Evolutionary conservation across 2,329 filamentous ascomycete species (phyloP), one percentile per base, ranked within the genome.

Genomic region (Claviceps spartinae): DNA sequence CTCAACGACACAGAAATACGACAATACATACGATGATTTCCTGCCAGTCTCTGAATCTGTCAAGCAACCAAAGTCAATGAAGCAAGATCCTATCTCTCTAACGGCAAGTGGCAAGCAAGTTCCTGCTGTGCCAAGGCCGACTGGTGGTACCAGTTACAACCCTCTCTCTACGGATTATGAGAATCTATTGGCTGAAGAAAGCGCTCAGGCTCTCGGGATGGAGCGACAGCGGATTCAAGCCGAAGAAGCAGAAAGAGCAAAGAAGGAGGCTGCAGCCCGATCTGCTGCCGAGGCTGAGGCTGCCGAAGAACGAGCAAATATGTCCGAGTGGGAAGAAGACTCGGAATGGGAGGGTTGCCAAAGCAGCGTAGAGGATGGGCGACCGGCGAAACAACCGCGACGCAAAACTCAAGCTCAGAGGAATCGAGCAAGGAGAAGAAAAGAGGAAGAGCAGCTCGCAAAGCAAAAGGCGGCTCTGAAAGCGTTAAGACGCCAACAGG

Each of bases 341-440:
- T 93, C 86, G 47, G 89, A 87, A 14, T 96, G 89, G 88, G 91
- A 90, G 66, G 86, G 86, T 0, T 81, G 88, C 58, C 84, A 95
- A 70, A 95, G 88, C 64, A 89, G 88, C 52, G 79, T 77, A 9
- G 84, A 88, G 59, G 84, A 87, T 36, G 61, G 69, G 62, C 82
- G 79, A 61, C 78, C 79, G 55, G 61, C 57, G 42, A 95, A 95
- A 72, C 76, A 83, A 54, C 85, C 87, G 2, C 79, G 87, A 67
- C 78, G 91, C 61, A 97, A 97, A 73, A 94, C 88, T 2, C 86
- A 83, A 49, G 76, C 81, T 1, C 87, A 97, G 68, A 77, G 89
- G 55, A 97, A 97, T 71, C 89, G 85, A 66, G 83, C 86, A 62
- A 88, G 90, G 73, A 78, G 88, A 56, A 82, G 88, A 65, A 96